Evolutionary conservation across 2,329 filamentous ascomycete genomes (phyloP), one percentile per base, ranked within the genome.

Genomic region (Aplosporella prunicola): DNA sequence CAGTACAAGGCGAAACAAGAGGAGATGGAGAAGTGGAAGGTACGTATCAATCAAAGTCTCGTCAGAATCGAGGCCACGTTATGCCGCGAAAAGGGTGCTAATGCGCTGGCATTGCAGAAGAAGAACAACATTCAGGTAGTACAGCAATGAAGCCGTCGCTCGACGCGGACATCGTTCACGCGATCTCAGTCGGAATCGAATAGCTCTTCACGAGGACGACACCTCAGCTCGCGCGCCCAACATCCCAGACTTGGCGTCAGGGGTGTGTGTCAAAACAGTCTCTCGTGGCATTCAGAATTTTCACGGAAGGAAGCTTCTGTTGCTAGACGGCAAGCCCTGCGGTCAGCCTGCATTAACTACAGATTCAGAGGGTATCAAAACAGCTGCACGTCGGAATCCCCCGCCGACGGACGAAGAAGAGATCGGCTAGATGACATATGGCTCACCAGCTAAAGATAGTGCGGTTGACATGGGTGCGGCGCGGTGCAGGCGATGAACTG

Each of bases 11-110:
- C 71, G 20, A 93, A 94, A 64, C 88, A 98, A 61, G 78, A 86
- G 27, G 91, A 98, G 57, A 76, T 98, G 70, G 89, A 98, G 59
- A 88, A 81, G 62, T 98, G 91, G 91, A 98, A 98, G 85, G 89
- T 93, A 65, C 41, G 77, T 56, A 28, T 43, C 37, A 20, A n/a
- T 20, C 3, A 20, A 29, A 14, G 8, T 8, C 27, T 29, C 22
- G 23, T 20, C 9, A 13, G 6, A 11, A 22, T 11, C 32, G 13
- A 24, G n/a, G 22, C 25, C 11, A 14, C n/a, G 20, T 9, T 34
- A 8, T 22, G 9, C n/a, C n/a, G n/a, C n/a, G n/a, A n/a, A n/a
- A 6, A 5, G n/a, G 27, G 24, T 41, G 35, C 35, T 43, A 42
- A 42, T 39, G 41, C 33, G 17, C 20, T 13, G 22, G 23, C 23